These are phyloP conservation scores for Phytophthora citrophthora DNA, from an alignment of 352 stramenopile genomes.

Conservation along the genomic window DNA sequence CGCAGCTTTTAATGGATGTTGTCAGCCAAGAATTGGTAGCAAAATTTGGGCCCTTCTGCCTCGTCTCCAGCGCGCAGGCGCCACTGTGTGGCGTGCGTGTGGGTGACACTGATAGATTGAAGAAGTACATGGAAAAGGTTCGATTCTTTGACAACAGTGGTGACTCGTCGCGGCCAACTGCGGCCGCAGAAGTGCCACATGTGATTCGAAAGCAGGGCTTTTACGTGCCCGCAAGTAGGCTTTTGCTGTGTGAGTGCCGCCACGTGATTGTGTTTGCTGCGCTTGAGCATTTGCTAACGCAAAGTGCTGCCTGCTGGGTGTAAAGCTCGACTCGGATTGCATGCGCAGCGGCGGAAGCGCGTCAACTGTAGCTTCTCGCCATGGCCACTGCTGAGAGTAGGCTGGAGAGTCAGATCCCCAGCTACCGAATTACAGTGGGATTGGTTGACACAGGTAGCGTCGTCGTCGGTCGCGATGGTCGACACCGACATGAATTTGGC, in stretches of 20 bases:
- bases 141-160: conserved; percentile 29
- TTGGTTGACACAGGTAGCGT: conserved; percentile 20
- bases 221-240: conserved; percentile 14
- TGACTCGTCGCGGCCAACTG: conserved; percentile 13
- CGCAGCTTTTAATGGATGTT: too few relatives aligned
- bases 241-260: conserved; percentile 21
- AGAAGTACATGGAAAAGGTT: conserved; percentile 29
- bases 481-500: conserved; percentile 8
- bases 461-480: conserved; percentile 27
- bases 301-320: not conserved
- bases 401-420: conserved; percentile 24
- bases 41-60: not conserved
- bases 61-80: conserved; percentile 26
- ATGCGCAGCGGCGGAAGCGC: not conserved
- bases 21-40: too few relatives aligned
- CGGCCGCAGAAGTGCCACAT: conserved; percentile 13
- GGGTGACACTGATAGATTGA: conserved; percentile 32
- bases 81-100: conserved; percentile 25
- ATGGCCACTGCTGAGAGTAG: conserved; percentile 26
- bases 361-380: not conserved
- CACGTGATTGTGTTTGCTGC: not conserved
- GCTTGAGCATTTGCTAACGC: not conserved
- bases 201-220: conserved; percentile 34
- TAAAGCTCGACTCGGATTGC: not conserved
- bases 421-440: conserved; percentile 44